Conservation (phyloP, 139 green algal genomes). For the Tetradesmus lagerheimii region DNA sequence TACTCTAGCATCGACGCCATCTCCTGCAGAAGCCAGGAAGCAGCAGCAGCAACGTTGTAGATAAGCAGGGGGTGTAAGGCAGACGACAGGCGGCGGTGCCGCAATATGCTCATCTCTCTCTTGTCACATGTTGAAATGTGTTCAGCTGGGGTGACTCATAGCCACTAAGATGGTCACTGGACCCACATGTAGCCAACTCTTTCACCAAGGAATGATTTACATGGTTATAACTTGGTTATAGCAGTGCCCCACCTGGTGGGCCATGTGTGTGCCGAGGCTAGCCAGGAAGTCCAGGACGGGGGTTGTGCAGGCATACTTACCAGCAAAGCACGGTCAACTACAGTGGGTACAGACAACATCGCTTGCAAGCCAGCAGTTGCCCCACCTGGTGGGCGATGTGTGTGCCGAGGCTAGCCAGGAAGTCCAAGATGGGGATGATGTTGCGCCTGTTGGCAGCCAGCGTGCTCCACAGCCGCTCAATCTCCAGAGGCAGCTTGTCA, state of each 20-base stretch:
- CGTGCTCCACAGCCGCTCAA: conserved; percentile 88
- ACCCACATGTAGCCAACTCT: no score
- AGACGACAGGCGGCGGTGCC: no score
- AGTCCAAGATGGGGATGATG: conserved; percentile 90
- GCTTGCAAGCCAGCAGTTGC: no score
- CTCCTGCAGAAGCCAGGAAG: conserved; percentile 50
- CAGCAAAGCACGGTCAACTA: no score
- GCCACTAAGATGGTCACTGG: no score
- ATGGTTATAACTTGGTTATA: no score
- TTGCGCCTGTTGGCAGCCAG: conserved; percentile 79
- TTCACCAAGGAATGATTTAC: no score
- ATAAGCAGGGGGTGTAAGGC: conserved; percentile 75
- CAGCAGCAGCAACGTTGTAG: background rate
- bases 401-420: conserved; percentile 79
- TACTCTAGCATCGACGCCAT: conserved; percentile 60
- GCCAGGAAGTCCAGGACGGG: conserved; percentile 86
- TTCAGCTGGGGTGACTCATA: no score
- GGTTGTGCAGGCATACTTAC: no score
- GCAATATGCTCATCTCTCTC: no score
- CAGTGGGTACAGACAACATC: no score
- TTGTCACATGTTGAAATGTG: no score
- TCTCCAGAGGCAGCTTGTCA: conserved; percentile 70
- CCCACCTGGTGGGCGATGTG: conserved; percentile 50
- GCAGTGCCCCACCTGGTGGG: conserved; percentile 48
- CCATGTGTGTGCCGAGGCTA: conserved; percentile 64